Conservation (phyloP, 2,329 filamentous ascomycete species). For the Parastagonospora nodorum region DNA sequence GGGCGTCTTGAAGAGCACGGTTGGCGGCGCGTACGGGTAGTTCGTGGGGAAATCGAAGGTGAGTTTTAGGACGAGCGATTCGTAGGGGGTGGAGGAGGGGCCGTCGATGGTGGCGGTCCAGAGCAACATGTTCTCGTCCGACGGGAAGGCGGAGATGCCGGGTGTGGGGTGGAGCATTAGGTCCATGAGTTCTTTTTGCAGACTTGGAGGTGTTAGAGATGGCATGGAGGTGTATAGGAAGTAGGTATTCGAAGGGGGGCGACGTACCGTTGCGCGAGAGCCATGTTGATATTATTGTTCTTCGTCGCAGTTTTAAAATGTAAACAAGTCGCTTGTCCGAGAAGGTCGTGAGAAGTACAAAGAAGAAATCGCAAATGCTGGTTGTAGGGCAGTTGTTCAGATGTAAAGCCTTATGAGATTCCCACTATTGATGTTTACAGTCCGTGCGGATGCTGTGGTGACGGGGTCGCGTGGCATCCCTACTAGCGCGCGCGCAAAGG, state of each 20-base stretch:
- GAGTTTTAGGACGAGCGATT: conserved; percentile 86
- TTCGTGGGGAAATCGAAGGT: conserved; percentile 87
- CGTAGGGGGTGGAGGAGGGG: conserved; percentile 89
- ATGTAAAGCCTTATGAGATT: not conserved
- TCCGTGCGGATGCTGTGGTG: not conserved
- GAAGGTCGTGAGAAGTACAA: not conserved
- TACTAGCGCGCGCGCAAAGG: not conserved
- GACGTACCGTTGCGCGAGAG: conserved; percentile 54
- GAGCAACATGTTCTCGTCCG: conserved; percentile 79
- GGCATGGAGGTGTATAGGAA: not conserved
- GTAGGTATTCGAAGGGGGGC: not conserved
- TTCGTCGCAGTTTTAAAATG: not conserved
- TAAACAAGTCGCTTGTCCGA: not conserved
- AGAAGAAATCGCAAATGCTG: not conserved
- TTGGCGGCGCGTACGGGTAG: conserved; percentile 90
- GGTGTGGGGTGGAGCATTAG: conserved; percentile 95
- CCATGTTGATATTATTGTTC: conserved; percentile 46
- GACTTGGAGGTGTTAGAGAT: conserved; percentile 59
- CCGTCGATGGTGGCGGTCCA: conserved; percentile 96
- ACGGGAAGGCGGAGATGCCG: conserved; percentile 93
- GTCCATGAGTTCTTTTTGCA: conserved; percentile 97
- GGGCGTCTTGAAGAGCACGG: conserved; percentile 95
- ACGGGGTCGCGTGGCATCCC: not conserved
- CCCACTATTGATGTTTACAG: not conserved
- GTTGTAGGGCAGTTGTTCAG: not conserved